Evolutionary conservation across 2,329 filamentous ascomycete genomes (phyloP).

Genomic region (Westerdykella ornata): DNA sequence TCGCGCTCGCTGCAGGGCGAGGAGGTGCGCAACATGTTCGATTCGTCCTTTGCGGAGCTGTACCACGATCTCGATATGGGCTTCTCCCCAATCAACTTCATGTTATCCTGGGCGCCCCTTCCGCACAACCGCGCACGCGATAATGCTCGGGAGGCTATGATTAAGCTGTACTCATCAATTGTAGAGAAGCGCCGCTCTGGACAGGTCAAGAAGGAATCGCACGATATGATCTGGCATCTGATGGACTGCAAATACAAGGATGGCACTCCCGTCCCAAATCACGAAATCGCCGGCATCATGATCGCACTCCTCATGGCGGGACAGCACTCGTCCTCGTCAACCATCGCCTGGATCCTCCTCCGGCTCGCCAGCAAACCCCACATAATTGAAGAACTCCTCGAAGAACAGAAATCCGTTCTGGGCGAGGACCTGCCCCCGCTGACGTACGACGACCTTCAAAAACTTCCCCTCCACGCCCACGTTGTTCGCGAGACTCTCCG

Average conservation of each 20-base stretch:
- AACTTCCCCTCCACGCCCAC: constrained; percentile 73
- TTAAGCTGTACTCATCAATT: constrained; percentile 74
- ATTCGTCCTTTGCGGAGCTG: constrained; percentile 70
- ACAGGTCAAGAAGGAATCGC: constrained; percentile 44
- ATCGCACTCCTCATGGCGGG: constrained; percentile 89
- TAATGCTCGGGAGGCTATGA: constrained; percentile 70
- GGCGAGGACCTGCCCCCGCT: constrained; percentile 69
- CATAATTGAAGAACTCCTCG: constrained; percentile 71
- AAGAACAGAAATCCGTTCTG: constrained; percentile 69
- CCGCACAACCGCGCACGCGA: constrained; percentile 84
- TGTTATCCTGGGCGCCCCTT: constrained; percentile 79
- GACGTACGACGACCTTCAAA: constrained; percentile 68
- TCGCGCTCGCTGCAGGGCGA: constrained; percentile 79
- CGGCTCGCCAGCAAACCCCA: constrained; percentile 71
- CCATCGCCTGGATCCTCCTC: constrained; percentile 77
- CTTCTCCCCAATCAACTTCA: constrained; percentile 84
- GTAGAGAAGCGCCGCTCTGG: constrained; percentile 63
- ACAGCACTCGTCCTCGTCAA: constrained; percentile 82
- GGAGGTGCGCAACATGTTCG: constrained; percentile 73
- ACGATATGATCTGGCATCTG: constrained; percentile 83
- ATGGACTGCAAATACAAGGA: constrained; percentile 84
- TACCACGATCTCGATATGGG: constrained; percentile 90
- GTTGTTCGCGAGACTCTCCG: constrained; percentile 89
- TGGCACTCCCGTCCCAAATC: constrained; percentile 68
- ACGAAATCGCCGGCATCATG: constrained; percentile 88